phyloP scores from a whole-genome alignment of 169 alveolate species.

The Plasmodium chabaudi region DNA sequence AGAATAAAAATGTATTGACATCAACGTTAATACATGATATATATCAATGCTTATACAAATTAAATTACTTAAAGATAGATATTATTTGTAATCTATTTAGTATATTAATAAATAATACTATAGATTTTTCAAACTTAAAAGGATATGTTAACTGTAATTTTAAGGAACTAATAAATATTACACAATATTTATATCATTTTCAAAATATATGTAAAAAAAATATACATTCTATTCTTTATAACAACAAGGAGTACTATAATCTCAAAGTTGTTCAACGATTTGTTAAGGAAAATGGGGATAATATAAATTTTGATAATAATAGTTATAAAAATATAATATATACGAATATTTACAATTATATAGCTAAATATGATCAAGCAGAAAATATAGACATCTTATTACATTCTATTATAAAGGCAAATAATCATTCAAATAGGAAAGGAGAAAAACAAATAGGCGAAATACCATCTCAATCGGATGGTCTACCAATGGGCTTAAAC shows the following conservation, averaged over 20 bases:
- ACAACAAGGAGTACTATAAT: not conserved
- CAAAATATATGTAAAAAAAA: slow-evolving; percentile 42
- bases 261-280: slow-evolving; percentile 34
- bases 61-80: slow-evolving; percentile 41
- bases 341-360: slow-evolving; percentile 38
- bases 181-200: slow-evolving; percentile 45
- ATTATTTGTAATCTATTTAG: slow-evolving; percentile 26
- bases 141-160: slow-evolving; percentile 68
- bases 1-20: slow-evolving; percentile 24
- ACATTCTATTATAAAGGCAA: slow-evolving; percentile 34
- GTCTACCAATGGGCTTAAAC: not conserved
- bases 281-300: slow-evolving; percentile 20
- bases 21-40: slow-evolving; percentile 35
- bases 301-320: not conserved
- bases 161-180: slow-evolving; percentile 45
- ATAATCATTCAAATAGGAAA: not conserved
- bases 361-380: slow-evolving; percentile 13
- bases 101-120: slow-evolving; percentile 42
- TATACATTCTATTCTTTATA: slow-evolving; percentile 46
- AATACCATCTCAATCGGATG: not conserved
- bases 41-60: slow-evolving; percentile 53
- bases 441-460: not conserved
- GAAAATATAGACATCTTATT: slow-evolving; percentile 54
- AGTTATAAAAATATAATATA: not conserved
- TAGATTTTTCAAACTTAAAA: slow-evolving; percentile 31